A percentile compares a stretch with the other conserved stretches of the same genome.
These are phyloP conservation scores for Echria macrotheca DNA, from an alignment of 495 filamentous ascomycete species.

Conservation along the genomic window DNA sequence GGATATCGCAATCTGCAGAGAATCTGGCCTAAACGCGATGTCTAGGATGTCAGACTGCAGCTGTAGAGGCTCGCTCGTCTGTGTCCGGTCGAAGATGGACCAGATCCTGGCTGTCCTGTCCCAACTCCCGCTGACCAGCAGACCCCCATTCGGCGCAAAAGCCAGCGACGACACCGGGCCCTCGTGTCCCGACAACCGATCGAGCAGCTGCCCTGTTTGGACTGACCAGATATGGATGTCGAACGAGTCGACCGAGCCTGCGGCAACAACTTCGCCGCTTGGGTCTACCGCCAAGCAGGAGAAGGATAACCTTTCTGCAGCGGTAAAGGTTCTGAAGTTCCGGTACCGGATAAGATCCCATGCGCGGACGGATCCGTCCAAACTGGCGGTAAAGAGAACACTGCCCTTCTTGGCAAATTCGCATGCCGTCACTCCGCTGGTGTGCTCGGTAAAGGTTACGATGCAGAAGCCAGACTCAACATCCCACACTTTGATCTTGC, in stretches of 20 bases:
- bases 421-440: conserved; percentile 89
- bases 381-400: conserved; percentile 87
- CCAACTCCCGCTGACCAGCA: conserved; percentile 87
- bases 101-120: conserved; percentile 91
- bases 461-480: conserved; percentile 94
- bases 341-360: conserved; percentile 96
- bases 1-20: conserved; percentile 81
- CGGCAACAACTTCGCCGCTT: conserved; percentile 90
- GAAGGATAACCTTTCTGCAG: conserved; percentile 84
- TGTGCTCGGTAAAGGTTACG: conserved; percentile 96
- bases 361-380: conserved; percentile 88
- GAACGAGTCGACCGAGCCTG: conserved; percentile 90
- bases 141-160: conserved; percentile 79
- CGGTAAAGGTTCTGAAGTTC: conserved; percentile 95
- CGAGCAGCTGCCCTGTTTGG: conserved; percentile 91
- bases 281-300: conserved; percentile 94
- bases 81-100: conserved; percentile 88
- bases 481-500: conserved; percentile 98
- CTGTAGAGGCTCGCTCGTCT: conserved; percentile 90
- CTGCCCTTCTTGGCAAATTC: conserved; percentile 91
- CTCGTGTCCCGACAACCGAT: conserved; percentile 87
- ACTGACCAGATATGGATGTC: conserved; percentile 98
- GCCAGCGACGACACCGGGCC: conserved; percentile 82
- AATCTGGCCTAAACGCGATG: conserved; percentile 85
- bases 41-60: conserved; percentile 84